Percentiles rank a stretch among this genome's conserved stretches.
phyloP scores from a whole-genome alignment of 768 basidiomycete genomes.

The Pulveroboletus sp. region DNA sequence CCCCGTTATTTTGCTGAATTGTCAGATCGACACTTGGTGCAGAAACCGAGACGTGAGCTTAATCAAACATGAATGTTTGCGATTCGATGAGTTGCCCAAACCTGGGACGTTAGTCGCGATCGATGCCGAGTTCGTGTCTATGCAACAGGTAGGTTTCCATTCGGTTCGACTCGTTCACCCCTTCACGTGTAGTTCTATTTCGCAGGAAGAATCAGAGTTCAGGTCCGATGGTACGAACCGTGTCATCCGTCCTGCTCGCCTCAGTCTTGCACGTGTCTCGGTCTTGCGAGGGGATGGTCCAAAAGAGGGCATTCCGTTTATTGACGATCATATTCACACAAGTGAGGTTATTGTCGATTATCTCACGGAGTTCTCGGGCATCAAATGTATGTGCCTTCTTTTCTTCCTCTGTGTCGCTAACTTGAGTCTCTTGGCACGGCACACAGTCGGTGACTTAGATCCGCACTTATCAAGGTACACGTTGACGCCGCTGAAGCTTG shows the following conservation, averaged over 20 bases:
- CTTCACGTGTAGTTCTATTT: not conserved
- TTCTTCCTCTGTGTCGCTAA: not conserved
- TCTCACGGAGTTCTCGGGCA: conserved; percentile 94
- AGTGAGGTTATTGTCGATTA: conserved; percentile 96
- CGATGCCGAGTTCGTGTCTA: conserved; percentile 95
- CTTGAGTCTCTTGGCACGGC: not conserved
- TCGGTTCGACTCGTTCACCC: not conserved
- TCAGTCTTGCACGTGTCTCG: conserved; percentile 92
- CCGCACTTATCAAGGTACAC: conserved; percentile 79
- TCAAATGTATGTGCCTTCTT: conserved; percentile 63
- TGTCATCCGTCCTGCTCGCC: conserved; percentile 83
- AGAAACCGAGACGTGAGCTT: conserved; percentile 71
- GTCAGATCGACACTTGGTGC: not conserved
- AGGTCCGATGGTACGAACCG: conserved; percentile 94
- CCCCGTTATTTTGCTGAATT: not conserved
- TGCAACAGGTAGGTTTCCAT: conserved; percentile 68
- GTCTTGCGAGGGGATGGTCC: conserved; percentile 83
- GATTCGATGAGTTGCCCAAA: conserved; percentile 70
- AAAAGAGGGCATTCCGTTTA: conserved; percentile 83
- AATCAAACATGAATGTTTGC: conserved; percentile 76
- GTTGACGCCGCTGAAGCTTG: conserved; percentile 92
- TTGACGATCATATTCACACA: conserved; percentile 97
- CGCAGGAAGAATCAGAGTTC: conserved; percentile 89
- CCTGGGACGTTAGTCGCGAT: conserved; percentile 90
- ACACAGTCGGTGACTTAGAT: conserved; percentile 86